Evolutionary conservation across 73 alveolate species (phyloP), one percentile per base, ranked within the genome.

Genomic region (Blepharisma japonicum): DNA sequence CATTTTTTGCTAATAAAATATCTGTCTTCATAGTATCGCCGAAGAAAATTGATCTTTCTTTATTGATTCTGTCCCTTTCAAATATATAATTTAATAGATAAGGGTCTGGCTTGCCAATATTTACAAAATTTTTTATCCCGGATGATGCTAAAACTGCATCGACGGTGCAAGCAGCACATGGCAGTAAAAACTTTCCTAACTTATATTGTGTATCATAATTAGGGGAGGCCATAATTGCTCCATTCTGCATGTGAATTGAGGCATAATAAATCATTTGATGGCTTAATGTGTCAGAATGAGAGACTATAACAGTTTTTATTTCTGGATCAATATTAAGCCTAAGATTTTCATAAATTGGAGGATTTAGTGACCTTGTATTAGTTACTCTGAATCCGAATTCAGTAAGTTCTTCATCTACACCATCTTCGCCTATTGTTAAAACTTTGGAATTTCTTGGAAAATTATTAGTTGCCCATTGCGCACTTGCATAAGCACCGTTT

Each of bases 281-380:
- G 27, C 5, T 70, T 7, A 70, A 7, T 45, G 32, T 1, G 14
- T 18, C 45, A 70, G 56, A 11, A 45, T n/a, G 27, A 0, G 71
- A 72, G 25, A 70, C 80, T 18, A 70, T 54, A n/a, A 5, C 80
- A 70, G 80, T 80, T 47, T 70, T 45, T 11, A 45, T n/a, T 39
- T 39, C 56, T 14, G 20, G 45, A 3, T 70, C 80, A 9, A 47
- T n/a, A 11, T 70, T n/a, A 39, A 70, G 20, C 14, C 0, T 45
- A 1, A 72, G 32, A 38, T 14, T 7, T n/a, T 70, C 76, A 39
- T 11, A 38, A n/a, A 1, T 70, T 18, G 38, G 14, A 23, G 27
- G 25, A 7, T 47, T 45, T 3, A 70, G 2, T 70, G n/a, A 9
- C 56, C 11, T 32, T 14, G 25, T 8, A 70, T 9, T 45, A 4